Evolutionary conservation across 2,329 filamentous ascomycete species (phyloP), one percentile per base, ranked within the genome.

Genomic region (Pseudogymnoascus sp.): DNA sequence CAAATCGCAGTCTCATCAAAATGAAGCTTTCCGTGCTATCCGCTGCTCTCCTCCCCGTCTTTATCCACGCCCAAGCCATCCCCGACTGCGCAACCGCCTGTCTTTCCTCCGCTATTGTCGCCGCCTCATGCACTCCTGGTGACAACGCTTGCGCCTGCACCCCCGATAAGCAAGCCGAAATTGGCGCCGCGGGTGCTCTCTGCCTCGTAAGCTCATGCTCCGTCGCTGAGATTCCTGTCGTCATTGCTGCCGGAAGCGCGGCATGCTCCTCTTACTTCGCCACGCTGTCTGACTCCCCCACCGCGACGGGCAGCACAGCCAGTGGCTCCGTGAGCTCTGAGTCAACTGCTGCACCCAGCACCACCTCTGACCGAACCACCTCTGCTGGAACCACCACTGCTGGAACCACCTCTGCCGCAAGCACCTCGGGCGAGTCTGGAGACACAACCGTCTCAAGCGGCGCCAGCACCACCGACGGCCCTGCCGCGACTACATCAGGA

Each of bases 1-100:
- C 28, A 10, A 19, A 56, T 35, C 28, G 5, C 16, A 22, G 4
- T 56, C 16, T n/a, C 11, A 10, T 56, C 50, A 56, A 22, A 22
- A 56, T 56, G 50, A 56, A 56, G 50, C 50, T 56, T 33, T 56
- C 50, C 28, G n/a, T 56, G n/a, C n/a, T 56, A 56, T 56, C 50
- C 28, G 50, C 16, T n/a, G 16, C 11, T 33, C 50, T 56, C 50
- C 26, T 56, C 4, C 50, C 50, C 50, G 28, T 56, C 11, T 28
- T 56, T 28, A 56, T 56, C 50, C 50, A 56, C n/a, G 50, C 50
- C 28, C 50, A 56, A 33, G 4, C 50, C 6, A 33, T 56, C 11
- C 50, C 50, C 10, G 28, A 35, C 28, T 56, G 50, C 16, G 50
- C 50, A 56, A 56, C 50, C 5, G 50, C 50, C 50, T 56, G 50